Base-by-base conservation (phyloP, 441 rosid species). In the Mallotus repandus region DNA sequence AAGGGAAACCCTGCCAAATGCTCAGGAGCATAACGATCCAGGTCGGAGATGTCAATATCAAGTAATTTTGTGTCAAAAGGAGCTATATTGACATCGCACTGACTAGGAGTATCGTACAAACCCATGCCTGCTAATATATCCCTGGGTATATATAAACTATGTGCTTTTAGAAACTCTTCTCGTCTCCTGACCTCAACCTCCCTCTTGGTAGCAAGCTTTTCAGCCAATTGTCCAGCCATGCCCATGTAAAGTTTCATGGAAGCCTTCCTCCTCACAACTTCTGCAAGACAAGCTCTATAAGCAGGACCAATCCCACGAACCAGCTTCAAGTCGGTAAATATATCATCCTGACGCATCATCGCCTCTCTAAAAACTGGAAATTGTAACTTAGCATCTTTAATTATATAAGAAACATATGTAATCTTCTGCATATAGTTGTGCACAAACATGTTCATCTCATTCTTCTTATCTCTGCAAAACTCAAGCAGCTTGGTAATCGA, bases 241-340 rank as follows among this genome's bases (percentile, higher is more conserved):
- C 98, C 99, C 99, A 94, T 88, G 83, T 94, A 91, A 75, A 96
- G 97, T 79, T 92, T 96, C 98, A 88, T 87, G 74, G 96, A 94
- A 48, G 97, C 91, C 81, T 89, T 96, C 85, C 99, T 92, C 80
- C 99, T 87, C 71, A 91, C 92, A 46, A 91, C 86, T 84, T 96
- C 99, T 10, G 99, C 98, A 71, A 96, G 97, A 82, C 99, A 96
- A 63, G 98, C 93, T 76, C 98, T 89, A 78, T 96, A 96, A 65
- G 98, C 97, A 50, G 98, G 97, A 68, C 92, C 98, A 74, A 92
- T 88, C 62, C 95, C 92, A 50, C 86, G 95, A 62, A 96, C 87
- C 68, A 89, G 68, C 89, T 86, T 96, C 73, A 96, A 79, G 75
- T 89, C 92, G 70, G 80, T 79, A 85, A 96, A 96, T 54, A 88